A percentile compares a stretch with the other conserved stretches of the same genome.
Conservation (phyloP, 306 rosid species). For the Glycine latifolia region DNA sequence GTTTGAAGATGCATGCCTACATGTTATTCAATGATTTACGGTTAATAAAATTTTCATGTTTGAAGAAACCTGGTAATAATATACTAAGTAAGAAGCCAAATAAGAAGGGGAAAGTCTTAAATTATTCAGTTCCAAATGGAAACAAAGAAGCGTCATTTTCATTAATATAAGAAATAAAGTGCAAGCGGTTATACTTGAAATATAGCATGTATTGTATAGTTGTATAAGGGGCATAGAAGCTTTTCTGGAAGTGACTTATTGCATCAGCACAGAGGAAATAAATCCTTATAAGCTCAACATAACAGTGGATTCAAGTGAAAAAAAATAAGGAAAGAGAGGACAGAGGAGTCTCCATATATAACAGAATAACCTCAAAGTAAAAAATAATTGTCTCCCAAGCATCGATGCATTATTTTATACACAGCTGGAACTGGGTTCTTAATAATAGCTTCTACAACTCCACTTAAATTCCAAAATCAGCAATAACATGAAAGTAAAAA, state of each 20-base stretch:
- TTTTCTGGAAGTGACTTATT: slow-evolving; percentile 21
- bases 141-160: slow-evolving; percentile 23
- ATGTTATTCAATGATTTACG: slow-evolving; percentile 35
- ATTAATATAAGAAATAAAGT: not conserved
- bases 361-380: not conserved
- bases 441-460: slow-evolving; percentile 32
- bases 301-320: not conserved
- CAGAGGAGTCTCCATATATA: not conserved
- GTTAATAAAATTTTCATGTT: slow-evolving; percentile 32
- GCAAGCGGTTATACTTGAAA: not conserved
- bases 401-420: not conserved
- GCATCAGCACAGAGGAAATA: slow-evolving; percentile 10
- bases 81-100: not conserved
- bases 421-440: slow-evolving; percentile 19
- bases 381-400: slow-evolving; percentile 5
- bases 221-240: slow-evolving; percentile 2
- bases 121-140: slow-evolving; percentile 10
- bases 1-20: slow-evolving; percentile 71
- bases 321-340: not conserved
- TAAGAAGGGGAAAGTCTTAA: not conserved
- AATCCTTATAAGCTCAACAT: not conserved
- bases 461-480: slow-evolving; percentile 29
- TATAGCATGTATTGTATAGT: slow-evolving; percentile 2
- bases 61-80: slow-evolving; percentile 25
- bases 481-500: slow-evolving; percentile 21